Percentiles rank a stretch among this genome's conserved stretches.
Conservation (phyloP, 1,139 yeast genomes). For the Saccharomyces uvarum region DNA sequence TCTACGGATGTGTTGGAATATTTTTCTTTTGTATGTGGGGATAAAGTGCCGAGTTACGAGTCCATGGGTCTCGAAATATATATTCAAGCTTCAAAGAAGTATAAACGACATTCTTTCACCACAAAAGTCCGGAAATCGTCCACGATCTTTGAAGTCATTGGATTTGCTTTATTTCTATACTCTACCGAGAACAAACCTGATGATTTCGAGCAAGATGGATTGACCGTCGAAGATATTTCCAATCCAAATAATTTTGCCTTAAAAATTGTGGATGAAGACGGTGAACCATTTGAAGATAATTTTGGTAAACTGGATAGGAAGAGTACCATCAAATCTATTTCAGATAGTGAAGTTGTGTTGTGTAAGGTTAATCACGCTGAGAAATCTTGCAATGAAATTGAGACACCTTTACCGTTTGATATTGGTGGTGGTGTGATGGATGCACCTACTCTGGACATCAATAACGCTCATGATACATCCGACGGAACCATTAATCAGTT, state of each 20-base stretch:
- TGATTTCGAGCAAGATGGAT: constrained; percentile 15
- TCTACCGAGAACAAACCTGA: constrained; percentile 21
- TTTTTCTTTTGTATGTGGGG: constrained; percentile 46
- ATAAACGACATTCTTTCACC: constrained; percentile 23
- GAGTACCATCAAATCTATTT: constrained; percentile 48
- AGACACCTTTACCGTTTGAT: constrained; percentile 51
- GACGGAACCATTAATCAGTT: constrained; percentile 27
- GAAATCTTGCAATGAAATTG: constrained; percentile 34
- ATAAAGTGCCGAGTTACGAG: constrained; percentile 27
- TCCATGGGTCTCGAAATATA: constrained; percentile 33
- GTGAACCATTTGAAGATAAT: constrained; percentile 65
- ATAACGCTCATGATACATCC: constrained; percentile 1
- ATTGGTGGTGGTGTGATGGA: constrained; percentile 17
- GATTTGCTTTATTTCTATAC: constrained; percentile 42
- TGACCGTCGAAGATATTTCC: constrained; percentile 15
- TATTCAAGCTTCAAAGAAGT: constrained; percentile 31
- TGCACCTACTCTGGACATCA: constrained; percentile 5
- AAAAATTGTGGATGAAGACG: constrained; percentile 72
- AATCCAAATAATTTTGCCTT: constrained; percentile 62
- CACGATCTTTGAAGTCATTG: constrained; percentile 56
- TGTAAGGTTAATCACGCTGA: constrained; percentile 39
- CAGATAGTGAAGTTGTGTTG: constrained; percentile 61
- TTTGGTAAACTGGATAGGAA: constrained; percentile 62
- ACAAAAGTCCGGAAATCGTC: constrained; percentile 41
- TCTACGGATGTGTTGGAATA: constrained; percentile 43